Percentiles rank a stretch among this genome's conserved stretches.
Conservation (phyloP, 345 rosid species). For the Arabidopsis arenosa region DNA sequence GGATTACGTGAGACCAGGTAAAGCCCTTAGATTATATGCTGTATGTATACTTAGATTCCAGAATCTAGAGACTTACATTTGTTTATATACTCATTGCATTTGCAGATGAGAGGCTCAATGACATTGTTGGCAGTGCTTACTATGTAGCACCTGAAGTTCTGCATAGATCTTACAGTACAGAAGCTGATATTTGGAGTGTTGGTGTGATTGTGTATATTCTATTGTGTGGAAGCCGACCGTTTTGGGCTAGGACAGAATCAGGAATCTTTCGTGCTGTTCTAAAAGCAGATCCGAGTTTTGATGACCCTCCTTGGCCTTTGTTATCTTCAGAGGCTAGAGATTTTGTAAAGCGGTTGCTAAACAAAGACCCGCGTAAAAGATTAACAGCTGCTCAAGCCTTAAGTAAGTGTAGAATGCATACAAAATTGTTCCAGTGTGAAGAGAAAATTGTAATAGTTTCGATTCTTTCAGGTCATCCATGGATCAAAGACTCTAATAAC, state of each 20-base stretch:
- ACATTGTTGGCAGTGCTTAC: slow-evolving; percentile 96
- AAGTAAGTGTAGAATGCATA: slow-evolving; percentile 57
- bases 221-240: slow-evolving; percentile 95
- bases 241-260: slow-evolving; percentile 96
- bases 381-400: slow-evolving; percentile 96
- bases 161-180: slow-evolving; percentile 85
- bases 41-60: slow-evolving; percentile 46
- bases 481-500: slow-evolving; percentile 67
- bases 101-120: slow-evolving; percentile 95
- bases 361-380: slow-evolving; percentile 96
- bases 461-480: slow-evolving; percentile 78
- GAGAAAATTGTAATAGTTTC: slow-evolving; percentile 2
- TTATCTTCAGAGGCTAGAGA: slow-evolving; percentile 86
- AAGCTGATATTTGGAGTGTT: slow-evolving; percentile 97
- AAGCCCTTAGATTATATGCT: slow-evolving; percentile 54
- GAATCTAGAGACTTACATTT: background rate
- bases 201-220: slow-evolving; percentile 95
- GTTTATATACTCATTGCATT: slow-evolving; percentile 12
- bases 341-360: slow-evolving; percentile 80
- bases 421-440: background rate
- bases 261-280: slow-evolving; percentile 94
- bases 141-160: slow-evolving; percentile 99
- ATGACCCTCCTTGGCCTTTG: slow-evolving; percentile 92
- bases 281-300: slow-evolving; percentile 93
- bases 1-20: slow-evolving; percentile 95